Evolutionary conservation across 2,329 filamentous ascomycete species (phyloP).

Genomic region (Penicillium frequentans): DNA sequence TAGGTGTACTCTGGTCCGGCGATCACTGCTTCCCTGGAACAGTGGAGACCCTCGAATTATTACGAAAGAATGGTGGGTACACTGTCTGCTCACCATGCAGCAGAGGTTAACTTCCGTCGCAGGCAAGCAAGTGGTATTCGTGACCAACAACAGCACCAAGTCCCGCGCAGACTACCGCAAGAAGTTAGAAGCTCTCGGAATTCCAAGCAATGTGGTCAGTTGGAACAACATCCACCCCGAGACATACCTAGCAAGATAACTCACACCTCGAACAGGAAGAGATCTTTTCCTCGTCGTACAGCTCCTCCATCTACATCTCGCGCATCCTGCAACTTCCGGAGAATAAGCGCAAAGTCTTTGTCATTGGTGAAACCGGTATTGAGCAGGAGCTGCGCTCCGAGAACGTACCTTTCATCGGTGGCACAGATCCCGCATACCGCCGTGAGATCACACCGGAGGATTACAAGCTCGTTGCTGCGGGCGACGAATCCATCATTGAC

Average conservation of each 20-base stretch:
- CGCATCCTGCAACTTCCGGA: slow-evolving; percentile 79
- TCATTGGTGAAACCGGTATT: slow-evolving; percentile 87
- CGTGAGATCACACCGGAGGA: slow-evolving; percentile 79
- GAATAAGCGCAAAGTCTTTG: slow-evolving; percentile 88
- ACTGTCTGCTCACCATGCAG: background rate
- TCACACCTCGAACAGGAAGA: slow-evolving; percentile 62
- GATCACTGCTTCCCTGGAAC: slow-evolving; percentile 84
- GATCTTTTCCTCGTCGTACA: slow-evolving; percentile 95
- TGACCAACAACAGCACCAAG: slow-evolving; percentile 99
- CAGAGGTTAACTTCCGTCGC: slow-evolving; percentile 5
- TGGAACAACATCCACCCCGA: background rate
- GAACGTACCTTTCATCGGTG: slow-evolving; percentile 76
- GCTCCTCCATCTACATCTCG: slow-evolving; percentile 90
- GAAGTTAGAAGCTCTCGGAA: slow-evolving; percentile 80
- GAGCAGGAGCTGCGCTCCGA: slow-evolving; percentile 84
- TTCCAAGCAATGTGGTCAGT: slow-evolving; percentile 67
- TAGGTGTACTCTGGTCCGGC: slow-evolving; percentile 95
- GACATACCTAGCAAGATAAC: background rate
- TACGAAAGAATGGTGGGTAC: slow-evolving; percentile 71
- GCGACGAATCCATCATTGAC: slow-evolving; percentile 72
- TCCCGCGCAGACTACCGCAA: slow-evolving; percentile 89
- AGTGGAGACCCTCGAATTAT: slow-evolving; percentile 78
- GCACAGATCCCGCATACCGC: slow-evolving; percentile 75
- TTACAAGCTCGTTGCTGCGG: slow-evolving; percentile 71
- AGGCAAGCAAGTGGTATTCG: slow-evolving; percentile 93